Conservation (phyloP, 768 basidiomycete genomes). For the Wakefieldia striispora region DNA sequence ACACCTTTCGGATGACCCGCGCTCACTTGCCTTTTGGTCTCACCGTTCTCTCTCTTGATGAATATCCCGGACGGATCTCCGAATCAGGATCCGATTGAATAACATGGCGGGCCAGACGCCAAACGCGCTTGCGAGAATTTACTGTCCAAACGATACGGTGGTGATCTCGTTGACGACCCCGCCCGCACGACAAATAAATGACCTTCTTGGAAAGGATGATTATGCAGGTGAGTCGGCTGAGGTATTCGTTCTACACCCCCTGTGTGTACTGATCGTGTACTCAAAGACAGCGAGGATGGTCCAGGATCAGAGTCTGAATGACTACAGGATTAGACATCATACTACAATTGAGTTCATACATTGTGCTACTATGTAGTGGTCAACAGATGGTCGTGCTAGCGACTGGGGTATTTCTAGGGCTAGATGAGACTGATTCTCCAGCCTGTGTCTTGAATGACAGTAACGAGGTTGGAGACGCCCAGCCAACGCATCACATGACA, state of each 20-base stretch:
- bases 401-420: no score
- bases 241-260: background rate
- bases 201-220: slow-evolving; percentile 13
- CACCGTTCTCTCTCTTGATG: no score
- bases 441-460: no score
- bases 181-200: slow-evolving; percentile 11
- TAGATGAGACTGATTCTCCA: no score
- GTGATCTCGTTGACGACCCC: slow-evolving; percentile 20
- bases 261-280: background rate
- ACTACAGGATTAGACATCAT: background rate
- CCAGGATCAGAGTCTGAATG: no score
- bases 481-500: no score
- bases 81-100: slow-evolving; percentile 17
- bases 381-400: no score
- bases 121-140: slow-evolving; percentile 20
- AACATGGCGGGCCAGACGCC: slow-evolving; percentile 29
- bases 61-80: background rate
- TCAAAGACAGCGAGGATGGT: slow-evolving; percentile 9
- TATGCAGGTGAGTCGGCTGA: slow-evolving; percentile 9
- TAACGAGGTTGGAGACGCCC: no score
- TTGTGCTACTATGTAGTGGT: no score
- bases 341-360: background rate
- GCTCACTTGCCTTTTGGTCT: background rate
- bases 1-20: background rate
- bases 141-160: slow-evolving; percentile 15